Conservation (phyloP, 768 basidiomycete species). For the Pseudohyphozyma bogoriensis region DNA sequence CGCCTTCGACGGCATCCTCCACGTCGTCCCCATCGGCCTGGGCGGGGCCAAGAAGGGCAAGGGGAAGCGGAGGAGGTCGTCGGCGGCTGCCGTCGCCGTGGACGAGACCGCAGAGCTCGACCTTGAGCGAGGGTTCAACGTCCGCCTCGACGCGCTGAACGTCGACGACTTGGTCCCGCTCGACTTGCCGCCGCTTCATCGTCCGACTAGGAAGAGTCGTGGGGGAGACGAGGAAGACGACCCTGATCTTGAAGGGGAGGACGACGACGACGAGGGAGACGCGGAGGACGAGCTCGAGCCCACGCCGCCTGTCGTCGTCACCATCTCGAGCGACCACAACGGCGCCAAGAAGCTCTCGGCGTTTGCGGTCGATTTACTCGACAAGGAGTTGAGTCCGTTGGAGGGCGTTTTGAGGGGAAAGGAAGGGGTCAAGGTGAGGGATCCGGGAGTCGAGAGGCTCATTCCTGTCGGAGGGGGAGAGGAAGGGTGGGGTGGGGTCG, state of each 20-base stretch:
- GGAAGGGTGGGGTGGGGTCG: slow-evolving; percentile 22
- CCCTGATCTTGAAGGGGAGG: no score
- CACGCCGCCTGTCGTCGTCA: slow-evolving; percentile 45
- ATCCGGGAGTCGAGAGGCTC: slow-evolving; percentile 25
- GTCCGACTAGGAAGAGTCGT: slow-evolving; percentile 34
- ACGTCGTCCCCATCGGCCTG: slow-evolving; percentile 26
- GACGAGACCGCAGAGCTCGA: slow-evolving; percentile 7
- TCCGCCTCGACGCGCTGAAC: slow-evolving; percentile 53
- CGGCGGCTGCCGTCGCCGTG: background rate
- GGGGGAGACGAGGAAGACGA: no score
- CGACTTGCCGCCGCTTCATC: slow-evolving; percentile 49
- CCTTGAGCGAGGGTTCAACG: slow-evolving; percentile 21
- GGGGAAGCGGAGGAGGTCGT: background rate
- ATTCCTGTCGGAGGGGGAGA: slow-evolving; percentile 13
- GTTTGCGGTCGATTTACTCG: slow-evolving; percentile 22
- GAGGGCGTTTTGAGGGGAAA: slow-evolving; percentile 7
- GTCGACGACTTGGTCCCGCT: slow-evolving; percentile 55
- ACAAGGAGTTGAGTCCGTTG: slow-evolving; percentile 32
- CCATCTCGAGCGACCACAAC: slow-evolving; percentile 56
- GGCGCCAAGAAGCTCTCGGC: slow-evolving; percentile 36
- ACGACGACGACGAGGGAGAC: no score
- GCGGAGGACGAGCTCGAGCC: slow-evolving; percentile 4
- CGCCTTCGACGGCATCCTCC: slow-evolving; percentile 29
- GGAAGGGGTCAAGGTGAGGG: slow-evolving; percentile 11
- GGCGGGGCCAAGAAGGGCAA: background rate